Evolutionary conservation across 2,329 filamentous ascomycete species (phyloP), one percentile per base, ranked within the genome.

Genomic region (Aspergillus aculeatus): DNA sequence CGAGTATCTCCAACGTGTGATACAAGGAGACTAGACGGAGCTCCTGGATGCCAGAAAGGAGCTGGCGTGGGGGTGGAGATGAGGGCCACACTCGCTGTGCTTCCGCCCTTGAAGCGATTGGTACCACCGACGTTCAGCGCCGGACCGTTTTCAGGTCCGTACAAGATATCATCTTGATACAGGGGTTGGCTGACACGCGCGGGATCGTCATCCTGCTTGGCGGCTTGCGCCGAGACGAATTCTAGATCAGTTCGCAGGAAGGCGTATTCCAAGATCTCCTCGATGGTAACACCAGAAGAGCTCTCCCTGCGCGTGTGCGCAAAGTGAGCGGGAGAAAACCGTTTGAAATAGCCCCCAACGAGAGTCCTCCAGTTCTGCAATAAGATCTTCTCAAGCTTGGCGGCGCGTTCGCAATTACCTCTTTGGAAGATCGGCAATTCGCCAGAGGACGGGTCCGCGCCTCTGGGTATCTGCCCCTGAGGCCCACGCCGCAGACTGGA

Each of bases 1-100:
- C 95, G 87, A 1, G 92, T 97, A 74, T 99, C 95, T 61, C 95
- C 95, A 2, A 97, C 92, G 73, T 99, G 95, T 0, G 92, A 92
- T 6, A 92, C 89, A 16, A 96, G 78, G 38, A 99, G 79, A 0
- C 92, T 96, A 0, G 90, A 92, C 3, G 91, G 89, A 0, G 92
- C 89, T 4, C 88, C 86, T 0, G 95, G 95, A 69, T 98, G 91
- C 95, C 95, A 99, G 77, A 96, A 99, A 0, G 95, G 95, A 0
- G 89, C 89, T 0, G 93, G 89, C 0, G 92, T 96, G 0, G 94
- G 92, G 0, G 95, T 98, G 0, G 92, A 96, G 58, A 99, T 92
- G 71, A 99, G 83, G 1, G 89, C 93, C 19, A 97, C 81, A 19
- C 92, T 96, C 47, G 91, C 93, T 1, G 95, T 99, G 56, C 92